These are phyloP conservation scores for Tetrahymena malaccensis DNA, from an alignment of 73 alveolate genomes.

Conservation along the genomic window DNA sequence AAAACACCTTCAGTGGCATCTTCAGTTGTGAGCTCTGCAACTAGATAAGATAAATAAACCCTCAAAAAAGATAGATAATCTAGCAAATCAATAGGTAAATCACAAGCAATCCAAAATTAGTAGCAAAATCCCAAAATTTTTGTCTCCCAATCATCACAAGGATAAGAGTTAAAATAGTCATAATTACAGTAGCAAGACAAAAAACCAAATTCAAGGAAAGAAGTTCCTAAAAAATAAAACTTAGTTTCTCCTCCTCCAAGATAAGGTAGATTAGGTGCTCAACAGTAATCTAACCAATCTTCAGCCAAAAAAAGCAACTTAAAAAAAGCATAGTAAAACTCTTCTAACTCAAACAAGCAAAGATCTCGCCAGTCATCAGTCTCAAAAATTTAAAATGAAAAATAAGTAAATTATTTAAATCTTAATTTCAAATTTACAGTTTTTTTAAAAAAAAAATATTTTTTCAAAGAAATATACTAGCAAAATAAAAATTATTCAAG, in stretches of 20 bases:
- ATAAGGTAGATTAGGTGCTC: not conserved
- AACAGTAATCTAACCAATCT: not conserved
- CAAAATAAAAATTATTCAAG: too few relatives aligned
- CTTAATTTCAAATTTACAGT: too few relatives aligned
- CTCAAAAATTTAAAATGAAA: not conserved
- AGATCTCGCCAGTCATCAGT: not conserved
- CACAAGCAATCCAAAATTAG: not conserved
- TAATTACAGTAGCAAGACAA: not conserved
- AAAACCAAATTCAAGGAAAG: not conserved
- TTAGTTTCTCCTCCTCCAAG: not conserved
- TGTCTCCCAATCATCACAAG: not conserved
- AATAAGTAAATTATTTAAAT: not conserved
- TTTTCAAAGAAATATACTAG: too few relatives aligned
- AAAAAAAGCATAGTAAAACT: not conserved
- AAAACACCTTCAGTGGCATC: not conserved
- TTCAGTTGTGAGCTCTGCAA: not conserved
- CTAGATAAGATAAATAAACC: not conserved
- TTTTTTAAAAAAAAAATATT: too few relatives aligned
- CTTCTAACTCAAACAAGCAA: not conserved
- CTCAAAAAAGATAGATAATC: not conserved
- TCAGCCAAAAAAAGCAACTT: not conserved
- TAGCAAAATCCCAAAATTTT: not conserved
- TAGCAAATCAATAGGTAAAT: not conserved
- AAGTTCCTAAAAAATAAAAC: not conserved
- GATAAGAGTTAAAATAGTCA: not conserved